Percentiles rank a stretch among this genome's conserved stretches.
These are phyloP conservation scores for Penicillium maclennaniae DNA, from an alignment of 495 filamentous ascomycete genomes.

Conservation along the genomic window DNA sequence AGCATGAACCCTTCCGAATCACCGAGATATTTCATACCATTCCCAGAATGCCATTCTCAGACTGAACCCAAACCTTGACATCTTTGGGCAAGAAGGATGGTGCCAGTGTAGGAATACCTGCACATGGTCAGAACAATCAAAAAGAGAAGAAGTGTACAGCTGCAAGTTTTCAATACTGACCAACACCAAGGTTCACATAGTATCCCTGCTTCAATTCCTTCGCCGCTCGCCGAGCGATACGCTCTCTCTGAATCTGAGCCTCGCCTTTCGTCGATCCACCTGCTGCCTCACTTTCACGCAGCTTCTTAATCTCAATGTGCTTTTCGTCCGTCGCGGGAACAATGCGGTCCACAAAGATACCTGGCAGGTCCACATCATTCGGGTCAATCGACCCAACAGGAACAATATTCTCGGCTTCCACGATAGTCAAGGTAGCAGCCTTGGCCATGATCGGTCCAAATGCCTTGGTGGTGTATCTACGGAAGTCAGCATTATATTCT, in stretches of 20 bases:
- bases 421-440: constrained; percentile 81
- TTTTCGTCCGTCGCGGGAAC: constrained; percentile 73
- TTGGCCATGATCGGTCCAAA: constrained; percentile 90
- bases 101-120: constrained; percentile 77
- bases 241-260: constrained; percentile 66
- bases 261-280: constrained; percentile 54
- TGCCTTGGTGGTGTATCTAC: constrained; percentile 48
- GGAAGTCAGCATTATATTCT: not conserved
- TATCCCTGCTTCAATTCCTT: constrained; percentile 94
- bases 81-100: constrained; percentile 73
- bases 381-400: constrained; percentile 76
- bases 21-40: constrained; percentile 38
- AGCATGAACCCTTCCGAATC: not conserved
- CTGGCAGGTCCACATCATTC: constrained; percentile 76
- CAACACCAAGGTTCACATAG: constrained; percentile 91
- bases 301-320: constrained; percentile 78
- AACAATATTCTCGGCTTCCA: constrained; percentile 90
- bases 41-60: constrained; percentile 87
- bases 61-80: constrained; percentile 82
- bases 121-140: constrained; percentile 3
- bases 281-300: constrained; percentile 55
- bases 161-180: constrained; percentile 49
- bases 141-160: not conserved
- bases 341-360: constrained; percentile 84
- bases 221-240: constrained; percentile 77